These are phyloP conservation scores for Cryptosporidium sp. DNA, from an alignment of 169 alveolate species.

Conservation along the genomic window DNA sequence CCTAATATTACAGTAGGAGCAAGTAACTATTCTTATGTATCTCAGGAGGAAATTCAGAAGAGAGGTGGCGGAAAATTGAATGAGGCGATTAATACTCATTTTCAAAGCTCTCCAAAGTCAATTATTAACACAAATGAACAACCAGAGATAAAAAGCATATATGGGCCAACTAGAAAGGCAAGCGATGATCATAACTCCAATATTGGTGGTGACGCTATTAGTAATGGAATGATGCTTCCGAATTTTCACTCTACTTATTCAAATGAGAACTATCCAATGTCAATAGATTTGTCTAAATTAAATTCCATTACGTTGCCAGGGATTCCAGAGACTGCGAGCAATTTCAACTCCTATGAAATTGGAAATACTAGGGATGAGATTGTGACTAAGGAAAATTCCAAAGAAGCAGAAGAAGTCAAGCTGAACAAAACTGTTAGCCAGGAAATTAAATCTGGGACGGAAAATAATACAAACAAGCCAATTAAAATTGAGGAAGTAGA, in stretches of 20 bases:
- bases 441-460: neutral
- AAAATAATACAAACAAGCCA: neutral
- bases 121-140: conserved; percentile 17
- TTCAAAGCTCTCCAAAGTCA: conserved; percentile 4
- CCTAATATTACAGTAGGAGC: conserved; percentile 62
- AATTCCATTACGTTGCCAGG: conserved; percentile 13
- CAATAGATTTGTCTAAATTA: conserved; percentile 33
- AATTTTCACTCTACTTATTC: conserved; percentile 73
- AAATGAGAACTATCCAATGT: conserved; percentile 73
- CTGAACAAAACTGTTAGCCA: neutral
- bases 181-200: neutral
- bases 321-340: conserved; percentile 30
- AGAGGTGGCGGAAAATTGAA: conserved; percentile 1
- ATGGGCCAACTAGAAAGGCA: neutral
- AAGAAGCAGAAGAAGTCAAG: neutral
- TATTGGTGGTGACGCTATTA: neutral
- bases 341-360: conserved; percentile 1
- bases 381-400: neutral
- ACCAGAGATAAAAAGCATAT: neutral
- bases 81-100: neutral
- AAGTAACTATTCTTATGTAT: conserved; percentile 30
- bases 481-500: conserved; percentile 22
- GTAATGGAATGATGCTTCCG: conserved; percentile 35
- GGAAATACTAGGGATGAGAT: neutral
- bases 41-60: conserved; percentile 7